Evolutionary conservation across 768 basidiomycete genomes (phyloP).

Genomic region (Jaapia argillacea): DNA sequence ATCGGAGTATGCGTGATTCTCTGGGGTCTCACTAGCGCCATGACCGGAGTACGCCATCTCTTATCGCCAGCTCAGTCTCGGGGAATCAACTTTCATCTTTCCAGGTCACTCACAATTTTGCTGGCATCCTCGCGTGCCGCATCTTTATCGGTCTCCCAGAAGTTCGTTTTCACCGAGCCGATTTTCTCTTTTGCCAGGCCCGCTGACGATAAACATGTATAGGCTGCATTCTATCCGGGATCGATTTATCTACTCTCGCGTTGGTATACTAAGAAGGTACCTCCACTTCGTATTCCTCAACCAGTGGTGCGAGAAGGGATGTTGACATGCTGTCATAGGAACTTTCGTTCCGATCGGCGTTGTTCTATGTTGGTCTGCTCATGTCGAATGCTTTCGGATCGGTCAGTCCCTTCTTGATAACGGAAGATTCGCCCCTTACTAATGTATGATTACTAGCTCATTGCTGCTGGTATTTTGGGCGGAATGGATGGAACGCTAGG

Average conservation of each 20-base stretch:
- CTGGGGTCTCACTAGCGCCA: conserved; percentile 54
- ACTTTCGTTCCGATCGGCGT: conserved; percentile 52
- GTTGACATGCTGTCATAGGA: conserved; percentile 27
- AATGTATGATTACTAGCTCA: conserved; percentile 28
- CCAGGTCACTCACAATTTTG: conserved; percentile 44
- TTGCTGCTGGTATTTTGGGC: conserved; percentile 66
- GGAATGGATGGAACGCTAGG: conserved; percentile 61
- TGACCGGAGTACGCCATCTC: conserved; percentile 43
- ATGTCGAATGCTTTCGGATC: conserved; percentile 62
- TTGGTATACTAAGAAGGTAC: conserved; percentile 27
- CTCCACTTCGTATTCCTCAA: conserved; percentile 9
- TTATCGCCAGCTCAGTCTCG: background rate
- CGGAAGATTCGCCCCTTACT: background rate
- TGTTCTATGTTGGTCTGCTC: conserved; percentile 49
- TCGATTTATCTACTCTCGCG: conserved; percentile 27
- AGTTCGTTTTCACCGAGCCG: conserved; percentile 15
- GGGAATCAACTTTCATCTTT: background rate
- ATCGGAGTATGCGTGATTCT: conserved; percentile 48
- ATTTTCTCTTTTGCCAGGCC: background rate
- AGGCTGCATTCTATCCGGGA: conserved; percentile 61
- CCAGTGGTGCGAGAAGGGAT: background rate
- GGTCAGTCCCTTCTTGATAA: conserved; percentile 23
- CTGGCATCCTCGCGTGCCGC: conserved; percentile 45
- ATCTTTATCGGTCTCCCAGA: conserved; percentile 58
- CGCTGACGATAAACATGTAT: background rate